Evolutionary conservation across 257 asterid species (phyloP), one percentile per base, ranked within the genome.

Genomic region (Ilex asprella): DNA sequence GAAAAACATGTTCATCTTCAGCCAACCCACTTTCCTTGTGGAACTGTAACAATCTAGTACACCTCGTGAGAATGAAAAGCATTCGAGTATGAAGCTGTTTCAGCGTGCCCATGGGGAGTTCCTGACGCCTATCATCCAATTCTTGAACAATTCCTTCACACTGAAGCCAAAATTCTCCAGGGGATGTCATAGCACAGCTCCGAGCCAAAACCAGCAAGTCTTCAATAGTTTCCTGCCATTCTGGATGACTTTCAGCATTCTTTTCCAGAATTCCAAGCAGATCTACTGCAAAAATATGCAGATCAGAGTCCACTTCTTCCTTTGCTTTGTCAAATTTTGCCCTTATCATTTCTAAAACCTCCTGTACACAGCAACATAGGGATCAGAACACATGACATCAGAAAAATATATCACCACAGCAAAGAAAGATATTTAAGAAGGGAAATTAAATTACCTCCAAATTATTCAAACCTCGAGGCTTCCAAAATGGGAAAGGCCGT

Each of bases 71-170:
- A 68, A 89, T 93, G 75, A 93, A 93, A 61, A 93, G 99, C 94
- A 93, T 93, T 74, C 97, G 83, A 39, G 99, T 93, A 67, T 93
- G 99, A 68, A 93, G 97, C 79, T 93, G 94, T 81, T 93, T 93
- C 69, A 93, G 71, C 68, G 69, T 73, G 56, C 99, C 99, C 88
- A 81, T 75, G 10, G 95, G 96, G 69, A 93, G 95, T 74, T 93
- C 99, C 78, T 93, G 99, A 60, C 99, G 95, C 62, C 94, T 79
- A 71, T 93, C 99, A 60, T 93, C 99, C 77, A 93, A 70, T 56
- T 93, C 99, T 70, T 93, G 99, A 70, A 93, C 99, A 60, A 89
- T 93, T 79, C 99, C 88, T 81, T 93, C 99, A 76, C 99, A 93
- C 65, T 89, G 95, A 67, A 93, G 92, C 99, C 99, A 93, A 77